Base-by-base conservation (phyloP, 306 rosid species). In the Rosa chinensis region DNA sequence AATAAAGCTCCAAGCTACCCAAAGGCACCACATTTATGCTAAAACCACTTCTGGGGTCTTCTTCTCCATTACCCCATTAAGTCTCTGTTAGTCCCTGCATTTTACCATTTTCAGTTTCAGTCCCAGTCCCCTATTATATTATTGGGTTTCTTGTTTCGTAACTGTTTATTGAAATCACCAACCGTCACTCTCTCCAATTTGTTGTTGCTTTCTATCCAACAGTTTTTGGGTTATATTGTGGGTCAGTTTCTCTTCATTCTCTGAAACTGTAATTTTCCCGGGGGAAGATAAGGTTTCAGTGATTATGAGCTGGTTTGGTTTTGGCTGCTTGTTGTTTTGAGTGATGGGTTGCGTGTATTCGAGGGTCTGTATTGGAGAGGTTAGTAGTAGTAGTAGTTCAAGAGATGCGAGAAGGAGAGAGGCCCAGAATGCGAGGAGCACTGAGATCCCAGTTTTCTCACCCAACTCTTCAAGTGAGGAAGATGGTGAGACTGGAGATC, bases 281-380 rank as follows among this genome's bases (percentile, higher is more conserved):
- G 4, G 6, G 76, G 83, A n/a, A 55, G 89, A 82, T 80, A 81
- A 78, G 84, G 82, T 45, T 14, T 12, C 1, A 56, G 69, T 74
- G 56, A 75, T 44, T 16, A 28, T 58, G 78, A 74, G 28, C 53
- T 21, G 25, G 70, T 76, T 86, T 53, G 23, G 76, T 2, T 66
- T 21, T 12, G 74, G 58, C 77, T 14, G 5, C 2, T 78, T 73
- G 23, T 78, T 71, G 28, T 73, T 84, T 58, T 70, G 45, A 66
- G 59, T 66, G 66, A 96, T 96, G 99, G 98, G 98, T 79, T 96
- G 99, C 80, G 90, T 96, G 12, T 93, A 93, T 77, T 96, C 99
- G 8, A 85, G 89, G 80, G 94, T 89, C 32, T 96, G 99, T 72
- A 85, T 96, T 5, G 97, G 99, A 0, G 92, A 88, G 61, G 84